These are phyloP conservation scores for Podaxis rugospora DNA, from an alignment of 768 basidiomycete species.

Conservation along the genomic window DNA sequence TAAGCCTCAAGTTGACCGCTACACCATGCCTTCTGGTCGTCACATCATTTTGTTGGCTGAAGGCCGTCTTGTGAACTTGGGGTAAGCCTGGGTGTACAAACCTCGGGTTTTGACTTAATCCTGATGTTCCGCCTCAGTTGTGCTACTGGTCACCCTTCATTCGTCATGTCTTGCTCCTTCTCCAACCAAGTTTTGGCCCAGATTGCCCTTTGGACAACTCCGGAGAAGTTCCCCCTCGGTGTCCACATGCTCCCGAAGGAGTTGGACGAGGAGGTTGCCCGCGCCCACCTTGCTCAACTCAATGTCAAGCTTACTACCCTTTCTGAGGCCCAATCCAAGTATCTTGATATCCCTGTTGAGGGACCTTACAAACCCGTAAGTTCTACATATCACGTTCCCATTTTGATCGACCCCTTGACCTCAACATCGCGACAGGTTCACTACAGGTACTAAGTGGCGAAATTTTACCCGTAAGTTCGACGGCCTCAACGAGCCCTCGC, in stretches of 20 bases:
- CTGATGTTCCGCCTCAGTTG: conserved; percentile 44
- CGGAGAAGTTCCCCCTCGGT: conserved; percentile 90
- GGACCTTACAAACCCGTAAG: conserved; percentile 62
- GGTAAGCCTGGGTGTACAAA: conserved; percentile 39
- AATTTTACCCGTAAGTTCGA: conserved; percentile 31
- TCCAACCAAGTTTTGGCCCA: conserved; percentile 97
- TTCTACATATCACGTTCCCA: conserved; percentile 4
- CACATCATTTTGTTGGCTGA: conserved; percentile 98
- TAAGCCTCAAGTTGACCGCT: conserved; percentile 99
- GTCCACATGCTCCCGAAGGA: conserved; percentile 99
- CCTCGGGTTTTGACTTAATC: conserved; percentile 9
- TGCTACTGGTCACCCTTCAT: conserved; percentile 97
- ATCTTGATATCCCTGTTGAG: conserved; percentile 84
- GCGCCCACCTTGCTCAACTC: conserved; percentile 87
- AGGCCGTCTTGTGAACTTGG: conserved; percentile 98
- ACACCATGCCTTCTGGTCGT: conserved; percentile 86
- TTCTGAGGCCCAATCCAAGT: conserved; percentile 69
- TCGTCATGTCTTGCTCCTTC: conserved; percentile 99
- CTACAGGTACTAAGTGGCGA: conserved; percentile 42
- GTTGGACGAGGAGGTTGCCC: conserved; percentile 98
- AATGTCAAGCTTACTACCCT: conserved; percentile 91
- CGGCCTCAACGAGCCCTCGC: conserved; percentile 82
- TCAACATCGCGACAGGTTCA: conserved; percentile 22
- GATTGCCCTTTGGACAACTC: conserved; percentile 95
- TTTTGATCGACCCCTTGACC: conserved; percentile 1